phyloP scores from a whole-genome alignment of 139 green algal species.

The Closterium sp. region DNA sequence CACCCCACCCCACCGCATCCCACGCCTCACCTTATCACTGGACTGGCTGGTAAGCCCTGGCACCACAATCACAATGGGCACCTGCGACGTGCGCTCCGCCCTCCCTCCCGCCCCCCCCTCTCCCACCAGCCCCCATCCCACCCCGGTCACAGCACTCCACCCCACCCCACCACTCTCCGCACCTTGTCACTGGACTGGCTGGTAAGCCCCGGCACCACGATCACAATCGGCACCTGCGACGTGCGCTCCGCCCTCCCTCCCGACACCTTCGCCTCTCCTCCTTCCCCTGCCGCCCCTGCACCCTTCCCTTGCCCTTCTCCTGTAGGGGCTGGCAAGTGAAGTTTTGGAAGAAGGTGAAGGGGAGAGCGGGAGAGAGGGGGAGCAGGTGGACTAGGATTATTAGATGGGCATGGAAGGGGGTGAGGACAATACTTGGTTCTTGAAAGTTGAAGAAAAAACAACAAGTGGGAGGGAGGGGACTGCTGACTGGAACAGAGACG shows the following conservation, averaged over 20 bases:
- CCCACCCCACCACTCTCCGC: background rate
- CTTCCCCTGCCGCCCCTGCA: too few species aligned
- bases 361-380: background rate
- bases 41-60: constrained; percentile 38
- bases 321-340: background rate
- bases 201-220: constrained; percentile 35
- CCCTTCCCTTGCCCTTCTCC: background rate
- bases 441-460: too few species aligned
- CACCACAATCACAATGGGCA: constrained; percentile 25
- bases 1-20: background rate
- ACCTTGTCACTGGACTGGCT: constrained; percentile 30
- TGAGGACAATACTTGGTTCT: too few species aligned
- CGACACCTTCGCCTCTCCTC: too few species aligned
- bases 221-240: constrained; percentile 17
- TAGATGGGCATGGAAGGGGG: background rate
- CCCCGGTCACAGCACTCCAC: too few species aligned
- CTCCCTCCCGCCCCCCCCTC: background rate
- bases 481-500: too few species aligned
- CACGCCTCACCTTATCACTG: background rate
- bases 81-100: constrained; percentile 5
- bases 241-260: constrained; percentile 4
- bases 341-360: background rate
- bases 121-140: too few species aligned
- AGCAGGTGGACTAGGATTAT: background rate
- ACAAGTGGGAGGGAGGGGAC: too few species aligned